A percentile compares a stretch with the other conserved stretches of the same genome.
Conservation (phyloP, 148 eudicot species). For the Rhododendron griersonianum region DNA sequence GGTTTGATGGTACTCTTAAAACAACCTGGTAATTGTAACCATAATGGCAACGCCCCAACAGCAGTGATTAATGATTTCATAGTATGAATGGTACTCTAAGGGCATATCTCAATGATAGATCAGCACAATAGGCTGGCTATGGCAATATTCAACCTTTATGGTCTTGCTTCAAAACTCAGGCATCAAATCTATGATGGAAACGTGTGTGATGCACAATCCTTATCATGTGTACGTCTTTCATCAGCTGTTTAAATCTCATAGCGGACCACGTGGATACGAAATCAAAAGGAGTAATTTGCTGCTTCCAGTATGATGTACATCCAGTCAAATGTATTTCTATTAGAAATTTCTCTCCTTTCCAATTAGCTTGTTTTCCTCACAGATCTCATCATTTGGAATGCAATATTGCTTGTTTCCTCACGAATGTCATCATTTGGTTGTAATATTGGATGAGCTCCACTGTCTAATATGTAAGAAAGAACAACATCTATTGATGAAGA, state of each 20-base stretch:
- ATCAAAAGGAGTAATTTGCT: neutral
- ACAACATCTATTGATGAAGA: neutral
- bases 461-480: neutral
- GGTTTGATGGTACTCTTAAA: constrained; percentile 1
- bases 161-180: neutral
- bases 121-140: neutral
- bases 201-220: neutral
- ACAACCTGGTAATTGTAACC: neutral
- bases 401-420: neutral
- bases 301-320: neutral
- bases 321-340: neutral
- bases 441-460: constrained; percentile 4
- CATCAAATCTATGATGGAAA: neutral
- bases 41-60: neutral
- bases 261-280: neutral
- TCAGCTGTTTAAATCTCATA: neutral
- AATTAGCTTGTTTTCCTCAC: neutral
- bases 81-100: neutral
- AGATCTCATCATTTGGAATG: neutral
- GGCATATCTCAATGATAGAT: neutral
- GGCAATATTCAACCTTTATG: neutral
- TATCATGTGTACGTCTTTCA: neutral
- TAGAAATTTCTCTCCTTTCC: neutral
- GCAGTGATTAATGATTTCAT: neutral
- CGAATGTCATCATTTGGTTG: neutral